Percentiles rank a stretch among this genome's conserved stretches.
Evolutionary conservation across 495 filamentous ascomycete genomes (phyloP).

Genomic region (Podospora didyma): DNA sequence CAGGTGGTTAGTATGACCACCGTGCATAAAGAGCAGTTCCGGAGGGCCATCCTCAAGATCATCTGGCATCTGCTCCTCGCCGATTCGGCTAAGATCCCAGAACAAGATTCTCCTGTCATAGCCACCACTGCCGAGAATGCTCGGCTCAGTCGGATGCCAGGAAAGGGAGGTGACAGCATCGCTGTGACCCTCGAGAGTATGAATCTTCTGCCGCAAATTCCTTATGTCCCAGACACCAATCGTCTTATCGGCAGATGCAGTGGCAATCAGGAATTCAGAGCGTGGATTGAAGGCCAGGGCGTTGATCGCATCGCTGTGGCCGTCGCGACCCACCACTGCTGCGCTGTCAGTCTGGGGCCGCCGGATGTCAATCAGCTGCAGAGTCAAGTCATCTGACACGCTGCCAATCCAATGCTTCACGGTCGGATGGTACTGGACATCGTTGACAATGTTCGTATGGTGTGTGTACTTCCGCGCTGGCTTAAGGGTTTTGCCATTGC

Average conservation of each 20-base stretch:
- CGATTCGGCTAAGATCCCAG: constrained; percentile 89
- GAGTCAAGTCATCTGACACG: constrained; percentile 90
- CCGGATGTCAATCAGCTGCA: constrained; percentile 87
- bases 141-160: constrained; percentile 88
- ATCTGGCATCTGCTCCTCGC: constrained; percentile 90
- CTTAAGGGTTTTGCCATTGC: constrained; percentile 60
- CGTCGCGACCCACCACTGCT: constrained; percentile 59
- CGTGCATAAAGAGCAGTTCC: constrained; percentile 98
- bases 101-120: constrained; percentile 92
- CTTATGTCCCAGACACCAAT: constrained; percentile 95
- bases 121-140: constrained; percentile 82
- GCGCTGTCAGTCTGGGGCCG: constrained; percentile 56
- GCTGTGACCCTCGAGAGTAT: constrained; percentile 77
- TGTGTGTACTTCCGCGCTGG: constrained; percentile 76
- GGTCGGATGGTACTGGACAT: constrained; percentile 89
- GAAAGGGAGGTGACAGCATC: constrained; percentile 86
- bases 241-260: constrained; percentile 89
- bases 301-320: constrained; percentile 90
- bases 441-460: constrained; percentile 88
- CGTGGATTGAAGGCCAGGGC: constrained; percentile 88
- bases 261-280: constrained; percentile 80
- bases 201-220: constrained; percentile 79
- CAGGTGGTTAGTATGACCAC: constrained; percentile 93
- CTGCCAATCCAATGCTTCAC: constrained; percentile 79
- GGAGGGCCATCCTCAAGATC: constrained; percentile 96